Percentiles rank a stretch among this genome's conserved stretches.
These are phyloP conservation scores for Hibiscus mutabilis DNA, from an alignment of 345 rosid species.

Conservation along the genomic window DNA sequence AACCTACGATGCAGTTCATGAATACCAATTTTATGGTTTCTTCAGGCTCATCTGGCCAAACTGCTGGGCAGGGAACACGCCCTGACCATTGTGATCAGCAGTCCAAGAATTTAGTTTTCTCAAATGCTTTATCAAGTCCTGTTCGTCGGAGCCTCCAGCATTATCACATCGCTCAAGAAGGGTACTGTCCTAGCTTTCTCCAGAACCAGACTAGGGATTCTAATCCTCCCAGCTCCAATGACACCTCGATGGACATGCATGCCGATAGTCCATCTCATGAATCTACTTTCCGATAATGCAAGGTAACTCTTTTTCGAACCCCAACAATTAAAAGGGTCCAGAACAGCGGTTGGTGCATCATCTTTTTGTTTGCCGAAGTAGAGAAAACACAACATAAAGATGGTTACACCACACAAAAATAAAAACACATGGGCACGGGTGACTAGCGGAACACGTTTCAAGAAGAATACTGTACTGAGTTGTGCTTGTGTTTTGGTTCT, in stretches of 20 bases:
- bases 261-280: slow-evolving; percentile 34
- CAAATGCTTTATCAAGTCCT: slow-evolving; percentile 82
- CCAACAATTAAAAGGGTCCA: slow-evolving; percentile 8
- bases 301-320: slow-evolving; percentile 8
- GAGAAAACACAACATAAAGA: slow-evolving; percentile 11
- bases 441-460: slow-evolving; percentile 1
- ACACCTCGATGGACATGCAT: slow-evolving; percentile 88
- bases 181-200: slow-evolving; percentile 34
- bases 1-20: slow-evolving; percentile 34
- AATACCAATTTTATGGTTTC: slow-evolving; percentile 38
- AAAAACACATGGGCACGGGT: slow-evolving; percentile 19
- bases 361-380: slow-evolving; percentile 1
- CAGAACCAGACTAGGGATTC: slow-evolving; percentile 59
- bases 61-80: slow-evolving; percentile 39
- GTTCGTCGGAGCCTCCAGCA: slow-evolving; percentile 64
- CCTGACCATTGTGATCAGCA: slow-evolving; percentile 66
- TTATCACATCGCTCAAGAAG: slow-evolving; percentile 65
- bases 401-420: slow-evolving; percentile 25
- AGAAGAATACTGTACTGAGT: slow-evolving; percentile 16
- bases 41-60: slow-evolving; percentile 53
- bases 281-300: slow-evolving; percentile 18
- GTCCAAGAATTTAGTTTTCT: slow-evolving; percentile 71
- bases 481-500: neutral
- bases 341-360: slow-evolving; percentile 7
- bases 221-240: slow-evolving; percentile 55